Base-by-base conservation (phyloP, 164 flowering plant genomes). In the Liquidambar formosana region DNA sequence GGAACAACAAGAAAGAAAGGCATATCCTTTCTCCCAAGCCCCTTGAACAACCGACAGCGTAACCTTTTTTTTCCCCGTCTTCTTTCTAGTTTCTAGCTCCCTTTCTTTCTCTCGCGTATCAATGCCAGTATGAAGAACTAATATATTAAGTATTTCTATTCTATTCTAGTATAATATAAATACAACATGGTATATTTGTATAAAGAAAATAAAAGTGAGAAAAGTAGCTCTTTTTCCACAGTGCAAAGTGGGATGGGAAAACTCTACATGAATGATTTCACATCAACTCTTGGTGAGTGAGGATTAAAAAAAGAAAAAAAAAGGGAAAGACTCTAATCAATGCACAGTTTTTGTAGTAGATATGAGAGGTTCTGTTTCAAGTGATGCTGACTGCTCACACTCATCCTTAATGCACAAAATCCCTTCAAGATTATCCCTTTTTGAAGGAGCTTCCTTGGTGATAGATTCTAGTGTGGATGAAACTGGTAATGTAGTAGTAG, bases 321-420 rank as follows among this genome's bases (percentile, higher is more conserved):
- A 64, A 28, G 51, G 46, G 51, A n/a, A 26, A 19, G 11, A 46
- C 66, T 45, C 49, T 26, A 69, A 54, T 79, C 19, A 76, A 74
- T 76, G 73, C 71, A 71, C 66, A 56, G 16, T 21, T n/a, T 65
- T 62, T 22, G 67, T 47, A 22, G 72, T 60, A 61, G 73, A n/a
- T 47, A 85, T 75, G 57, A 88, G 91, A 68, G 94, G 92, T 54
- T 85, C 88, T 22, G 89, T 83, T 71, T 92, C 94, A 66, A 48
- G 72, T 64, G 87, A 70, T 46, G 65, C 66, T 68, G 85, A 76
- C 81, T 80, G 80, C 65, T 66, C 79, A 61, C 71, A 28, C 21
- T 72, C 85, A 71, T 81, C 77, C 45, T 69, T 57, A 68, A 69
- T 70, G 76, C 81, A 77, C 65, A 84, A 58, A 58, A 85, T 77